Percentiles rank a stretch among this genome's conserved stretches.
phyloP scores from a whole-genome alignment of 805 yeast genomes.

The Saccharomycopsis sp. region DNA sequence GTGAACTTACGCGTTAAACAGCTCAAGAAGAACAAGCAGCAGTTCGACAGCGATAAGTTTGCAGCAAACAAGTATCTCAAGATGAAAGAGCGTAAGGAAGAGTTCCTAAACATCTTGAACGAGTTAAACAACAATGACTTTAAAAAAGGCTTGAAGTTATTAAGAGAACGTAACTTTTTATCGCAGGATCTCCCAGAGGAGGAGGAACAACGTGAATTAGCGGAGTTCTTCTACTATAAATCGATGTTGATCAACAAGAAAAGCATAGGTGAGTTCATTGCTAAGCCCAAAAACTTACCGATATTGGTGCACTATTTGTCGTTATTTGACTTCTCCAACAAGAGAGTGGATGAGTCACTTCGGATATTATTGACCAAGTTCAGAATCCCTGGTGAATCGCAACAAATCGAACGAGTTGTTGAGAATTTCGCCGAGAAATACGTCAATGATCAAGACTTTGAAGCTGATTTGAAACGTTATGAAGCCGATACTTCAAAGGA shows the following conservation, averaged over 20 bases:
- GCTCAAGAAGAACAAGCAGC: slow-evolving; percentile 16
- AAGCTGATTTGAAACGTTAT: slow-evolving; percentile 21
- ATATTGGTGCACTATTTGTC: slow-evolving; percentile 60
- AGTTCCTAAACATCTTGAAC: slow-evolving; percentile 69
- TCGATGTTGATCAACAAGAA: slow-evolving; percentile 84
- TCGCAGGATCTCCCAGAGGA: background rate
- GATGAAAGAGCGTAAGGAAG: slow-evolving; percentile 50
- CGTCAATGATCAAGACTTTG: slow-evolving; percentile 51
- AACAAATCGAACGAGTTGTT: slow-evolving; percentile 87
- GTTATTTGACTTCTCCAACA: slow-evolving; percentile 64
- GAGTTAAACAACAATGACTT: slow-evolving; percentile 55
- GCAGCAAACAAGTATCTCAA: slow-evolving; percentile 10
- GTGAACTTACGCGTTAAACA: slow-evolving; percentile 32
- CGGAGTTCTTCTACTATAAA: slow-evolving; percentile 67
- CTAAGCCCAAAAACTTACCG: slow-evolving; percentile 61
- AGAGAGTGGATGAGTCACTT: slow-evolving; percentile 90
- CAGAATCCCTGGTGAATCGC: slow-evolving; percentile 95
- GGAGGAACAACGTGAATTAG: slow-evolving; percentile 43
- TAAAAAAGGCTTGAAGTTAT: slow-evolving; percentile 18
- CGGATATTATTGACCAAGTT: slow-evolving; percentile 75
- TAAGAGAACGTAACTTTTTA: slow-evolving; percentile 11
- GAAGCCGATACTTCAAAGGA: slow-evolving; percentile 20
- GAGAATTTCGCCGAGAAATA: slow-evolving; percentile 82
- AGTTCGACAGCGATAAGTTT: slow-evolving; percentile 9
- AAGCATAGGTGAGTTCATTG: slow-evolving; percentile 76